A percentile compares a stretch with the other conserved stretches of the same genome.
phyloP scores from a whole-genome alignment of 148 eudicot species.

The Camellia sinensis region DNA sequence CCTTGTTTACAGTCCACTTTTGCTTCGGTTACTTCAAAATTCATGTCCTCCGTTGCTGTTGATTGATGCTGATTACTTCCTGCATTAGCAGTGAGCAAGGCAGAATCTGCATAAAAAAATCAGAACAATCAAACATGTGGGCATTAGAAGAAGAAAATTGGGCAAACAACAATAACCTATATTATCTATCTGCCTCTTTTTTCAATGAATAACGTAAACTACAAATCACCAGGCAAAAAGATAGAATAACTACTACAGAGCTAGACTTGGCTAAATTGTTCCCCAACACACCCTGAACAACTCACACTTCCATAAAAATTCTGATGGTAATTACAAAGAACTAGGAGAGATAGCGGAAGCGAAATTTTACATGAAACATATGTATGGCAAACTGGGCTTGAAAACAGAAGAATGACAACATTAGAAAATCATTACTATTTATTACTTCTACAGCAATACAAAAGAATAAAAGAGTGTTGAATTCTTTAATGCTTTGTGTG shows the following conservation, averaged over 20 bases:
- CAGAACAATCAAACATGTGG: slow-evolving; percentile 7
- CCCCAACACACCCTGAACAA: no score
- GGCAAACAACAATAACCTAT: background rate
- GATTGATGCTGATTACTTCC: slow-evolving; percentile 20
- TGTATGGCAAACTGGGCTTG: no score
- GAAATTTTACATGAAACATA: no score
- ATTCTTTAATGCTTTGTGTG: background rate
- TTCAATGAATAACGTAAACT: background rate
- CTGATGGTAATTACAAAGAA: background rate
- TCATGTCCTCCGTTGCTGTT: slow-evolving; percentile 21
- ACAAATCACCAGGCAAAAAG: background rate
- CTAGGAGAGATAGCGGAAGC: no score
- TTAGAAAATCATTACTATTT: background rate
- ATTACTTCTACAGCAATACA: background rate
- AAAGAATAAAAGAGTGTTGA: background rate
- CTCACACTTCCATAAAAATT: background rate
- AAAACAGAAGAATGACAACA: background rate
- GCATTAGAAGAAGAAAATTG: background rate
- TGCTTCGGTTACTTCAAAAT: slow-evolving; percentile 29
- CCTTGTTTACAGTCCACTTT: slow-evolving; percentile 33
- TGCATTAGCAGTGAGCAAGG: slow-evolving; percentile 36
- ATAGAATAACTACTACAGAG: background rate
- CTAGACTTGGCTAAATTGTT: background rate
- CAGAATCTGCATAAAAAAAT: slow-evolving; percentile 50
- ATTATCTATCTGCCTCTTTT: background rate